These are phyloP conservation scores for Scutellaria minor DNA, from an alignment of 257 asterid genomes.

Conservation along the genomic window DNA sequence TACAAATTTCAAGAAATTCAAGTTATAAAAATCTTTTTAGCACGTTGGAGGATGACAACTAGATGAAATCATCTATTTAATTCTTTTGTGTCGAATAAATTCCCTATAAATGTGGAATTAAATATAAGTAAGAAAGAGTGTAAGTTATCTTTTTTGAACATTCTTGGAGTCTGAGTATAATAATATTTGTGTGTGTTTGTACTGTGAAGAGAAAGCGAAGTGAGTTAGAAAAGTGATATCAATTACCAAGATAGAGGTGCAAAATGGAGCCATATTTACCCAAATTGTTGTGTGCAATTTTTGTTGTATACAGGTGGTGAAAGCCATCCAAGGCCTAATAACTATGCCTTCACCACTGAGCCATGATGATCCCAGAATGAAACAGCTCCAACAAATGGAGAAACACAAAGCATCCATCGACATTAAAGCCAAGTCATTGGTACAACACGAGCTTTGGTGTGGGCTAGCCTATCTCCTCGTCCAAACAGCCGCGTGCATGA, in stretches of 20 bases:
- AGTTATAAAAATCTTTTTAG: no score
- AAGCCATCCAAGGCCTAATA: conserved; percentile 74
- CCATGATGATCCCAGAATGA: conserved; percentile 50
- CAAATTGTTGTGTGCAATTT: conserved; percentile 53
- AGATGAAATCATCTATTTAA: no score
- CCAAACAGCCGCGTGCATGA: conserved; percentile 88
- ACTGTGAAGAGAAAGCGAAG: background rate
- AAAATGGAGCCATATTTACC: conserved; percentile 55
- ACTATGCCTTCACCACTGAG: conserved; percentile 44
- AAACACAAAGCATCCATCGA: conserved; percentile 61
- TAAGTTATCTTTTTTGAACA: background rate
- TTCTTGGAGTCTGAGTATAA: background rate
- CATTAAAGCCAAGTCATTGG: conserved; percentile 54
- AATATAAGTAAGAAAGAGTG: background rate
- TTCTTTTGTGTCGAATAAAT: no score
- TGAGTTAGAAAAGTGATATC: background rate
- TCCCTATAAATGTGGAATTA: no score
- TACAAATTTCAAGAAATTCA: no score
- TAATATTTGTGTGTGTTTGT: conserved; percentile 3
- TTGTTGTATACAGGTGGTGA: conserved; percentile 75
- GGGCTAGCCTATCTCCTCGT: conserved; percentile 67
- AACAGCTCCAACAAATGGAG: conserved; percentile 71
- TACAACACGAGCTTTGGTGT: conserved; percentile 68
- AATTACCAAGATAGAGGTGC: conserved; percentile 25
- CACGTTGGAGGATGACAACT: no score